Evolutionary conservation across 2,329 filamentous ascomycete genomes (phyloP).

Genomic region (Cladosporium austrohemisphaericum): DNA sequence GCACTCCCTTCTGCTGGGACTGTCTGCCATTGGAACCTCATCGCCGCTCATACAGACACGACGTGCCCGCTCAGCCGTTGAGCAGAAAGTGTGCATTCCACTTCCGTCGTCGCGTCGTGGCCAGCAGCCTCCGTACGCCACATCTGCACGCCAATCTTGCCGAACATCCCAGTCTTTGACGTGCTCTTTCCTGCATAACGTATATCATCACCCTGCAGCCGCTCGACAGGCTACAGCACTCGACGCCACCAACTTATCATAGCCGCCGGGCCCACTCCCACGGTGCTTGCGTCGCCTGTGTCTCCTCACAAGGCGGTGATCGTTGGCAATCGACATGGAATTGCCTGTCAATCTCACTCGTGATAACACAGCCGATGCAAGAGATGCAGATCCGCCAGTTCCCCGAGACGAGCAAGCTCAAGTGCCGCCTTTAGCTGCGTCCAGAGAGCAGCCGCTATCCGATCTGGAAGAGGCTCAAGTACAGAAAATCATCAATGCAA

Average conservation of each 20-base stretch:
- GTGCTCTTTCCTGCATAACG: neutral
- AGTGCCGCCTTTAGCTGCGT: conserved; percentile 21
- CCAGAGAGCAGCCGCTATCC: conserved; percentile 21
- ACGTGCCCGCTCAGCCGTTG: too few relatives aligned
- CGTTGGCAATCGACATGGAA: neutral
- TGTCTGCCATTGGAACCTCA: too few relatives aligned
- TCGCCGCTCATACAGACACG: too few relatives aligned
- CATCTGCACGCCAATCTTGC: neutral
- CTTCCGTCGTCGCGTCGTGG: neutral
- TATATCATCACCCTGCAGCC: neutral
- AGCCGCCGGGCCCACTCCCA: neutral
- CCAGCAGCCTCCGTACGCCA: neutral
- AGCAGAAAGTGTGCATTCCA: neutral
- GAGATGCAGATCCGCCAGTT: neutral
- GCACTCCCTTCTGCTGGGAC: too few relatives aligned
- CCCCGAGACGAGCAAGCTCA: neutral
- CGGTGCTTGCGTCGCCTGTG: neutral
- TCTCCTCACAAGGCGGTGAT: neutral
- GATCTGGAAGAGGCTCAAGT: conserved; percentile 27
- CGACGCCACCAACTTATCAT: neutral
- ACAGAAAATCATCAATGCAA: conserved; percentile 39
- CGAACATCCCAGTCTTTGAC: neutral
- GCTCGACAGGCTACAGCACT: neutral
- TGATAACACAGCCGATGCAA: too few relatives aligned
- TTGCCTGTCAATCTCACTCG: neutral